phyloP scores from a whole-genome alignment of 768 basidiomycete species.

The Leccinum subgranulosum region DNA sequence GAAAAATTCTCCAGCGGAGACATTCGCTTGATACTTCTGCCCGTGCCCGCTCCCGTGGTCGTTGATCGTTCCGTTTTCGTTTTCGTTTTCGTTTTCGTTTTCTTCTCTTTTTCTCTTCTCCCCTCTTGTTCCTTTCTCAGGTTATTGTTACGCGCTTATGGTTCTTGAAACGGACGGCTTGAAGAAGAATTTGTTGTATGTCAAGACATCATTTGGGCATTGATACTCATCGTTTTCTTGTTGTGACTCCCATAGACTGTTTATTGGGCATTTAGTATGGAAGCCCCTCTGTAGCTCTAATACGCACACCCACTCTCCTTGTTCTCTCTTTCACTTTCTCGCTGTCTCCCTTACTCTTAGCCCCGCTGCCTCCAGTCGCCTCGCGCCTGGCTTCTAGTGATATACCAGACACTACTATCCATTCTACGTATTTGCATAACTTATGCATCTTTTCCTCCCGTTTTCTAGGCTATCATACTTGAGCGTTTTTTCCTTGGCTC shows the following conservation, averaged over 20 bases:
- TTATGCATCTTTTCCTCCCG: conserved; percentile 16
- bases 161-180: conserved; percentile 1
- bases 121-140: neutral
- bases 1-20: conserved; percentile 43
- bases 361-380: neutral
- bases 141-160: conserved; percentile 6
- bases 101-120: neutral
- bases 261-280: conserved; percentile 18
- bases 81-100: neutral
- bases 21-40: conserved; percentile 44
- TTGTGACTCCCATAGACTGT: conserved; percentile 21
- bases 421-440: conserved; percentile 15
- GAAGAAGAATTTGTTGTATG: conserved; percentile 7
- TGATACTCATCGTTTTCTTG: conserved; percentile 7
- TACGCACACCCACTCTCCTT: conserved; percentile 22
- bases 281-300: conserved; percentile 29
- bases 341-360: neutral
- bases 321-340: neutral
- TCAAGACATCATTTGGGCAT: conserved; percentile 3
- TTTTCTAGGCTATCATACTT: neutral
- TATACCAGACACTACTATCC: neutral
- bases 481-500: neutral
- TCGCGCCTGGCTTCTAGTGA: neutral
- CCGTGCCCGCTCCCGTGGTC: conserved; percentile 21
- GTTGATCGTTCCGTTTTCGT: conserved; percentile 9